phyloP scores from a whole-genome alignment of 1,284 basidiomycete species.

The Ganoderma sp. region DNA sequence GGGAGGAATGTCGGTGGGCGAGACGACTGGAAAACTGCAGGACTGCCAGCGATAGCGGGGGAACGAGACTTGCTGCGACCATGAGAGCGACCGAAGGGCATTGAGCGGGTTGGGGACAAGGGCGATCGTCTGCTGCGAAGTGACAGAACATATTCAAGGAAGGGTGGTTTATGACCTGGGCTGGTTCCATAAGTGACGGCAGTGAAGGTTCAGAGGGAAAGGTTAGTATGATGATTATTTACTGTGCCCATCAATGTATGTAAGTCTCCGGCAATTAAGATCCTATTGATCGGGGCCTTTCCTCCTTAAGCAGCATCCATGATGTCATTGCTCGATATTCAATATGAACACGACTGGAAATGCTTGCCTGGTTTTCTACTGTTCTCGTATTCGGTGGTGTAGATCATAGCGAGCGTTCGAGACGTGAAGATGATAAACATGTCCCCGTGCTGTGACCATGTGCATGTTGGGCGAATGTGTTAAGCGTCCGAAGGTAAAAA shows the following conservation, averaged over 20 bases:
- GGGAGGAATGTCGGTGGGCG: slow-evolving; percentile 54
- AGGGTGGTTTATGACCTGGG: not conserved
- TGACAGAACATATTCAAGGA: not conserved
- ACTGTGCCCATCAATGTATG: not conserved
- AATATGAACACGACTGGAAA: not conserved
- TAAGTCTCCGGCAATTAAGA: too few relatives aligned
- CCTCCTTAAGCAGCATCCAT: too few relatives aligned
- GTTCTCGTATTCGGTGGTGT: too few relatives aligned
- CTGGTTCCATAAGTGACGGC: not conserved
- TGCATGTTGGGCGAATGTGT: too few relatives aligned
- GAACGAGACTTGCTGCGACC: slow-evolving; percentile 35
- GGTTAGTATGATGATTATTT: not conserved
- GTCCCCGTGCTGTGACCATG: too few relatives aligned
- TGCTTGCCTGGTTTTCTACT: not conserved
- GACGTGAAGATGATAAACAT: too few relatives aligned
- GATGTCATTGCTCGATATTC: too few relatives aligned
- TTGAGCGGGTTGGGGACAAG: slow-evolving; percentile 6
- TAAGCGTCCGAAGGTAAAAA: too few relatives aligned
- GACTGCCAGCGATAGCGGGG: slow-evolving; percentile 25
- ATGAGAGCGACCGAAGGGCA: slow-evolving; percentile 35
- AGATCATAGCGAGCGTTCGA: too few relatives aligned
- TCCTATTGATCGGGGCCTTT: too few relatives aligned
- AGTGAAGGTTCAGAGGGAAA: not conserved
- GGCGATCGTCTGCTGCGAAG: not conserved
- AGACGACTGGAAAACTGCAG: slow-evolving; percentile 16